Evolutionary conservation across 2,329 filamentous ascomycete species (phyloP).

Genomic region (Fulvia fulva): DNA sequence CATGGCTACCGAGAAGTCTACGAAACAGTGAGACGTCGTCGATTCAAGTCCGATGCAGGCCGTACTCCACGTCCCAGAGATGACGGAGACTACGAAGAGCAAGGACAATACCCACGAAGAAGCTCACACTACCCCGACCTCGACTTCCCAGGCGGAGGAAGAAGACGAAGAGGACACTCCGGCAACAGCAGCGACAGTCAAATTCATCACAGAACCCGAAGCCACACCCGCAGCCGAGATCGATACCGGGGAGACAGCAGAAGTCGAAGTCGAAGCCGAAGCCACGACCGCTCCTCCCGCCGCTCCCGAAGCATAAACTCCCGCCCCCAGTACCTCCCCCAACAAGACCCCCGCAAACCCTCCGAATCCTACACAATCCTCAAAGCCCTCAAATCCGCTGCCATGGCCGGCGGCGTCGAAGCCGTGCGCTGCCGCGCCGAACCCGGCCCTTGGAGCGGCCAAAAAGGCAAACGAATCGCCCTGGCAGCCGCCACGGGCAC

Average conservation of each 20-base stretch:
- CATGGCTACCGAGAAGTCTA: not conserved
- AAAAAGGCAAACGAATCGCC: conserved; percentile 83
- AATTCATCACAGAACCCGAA: not conserved
- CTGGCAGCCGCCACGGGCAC: conserved; percentile 60
- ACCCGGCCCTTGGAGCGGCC: conserved; percentile 81
- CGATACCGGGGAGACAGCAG: not conserved
- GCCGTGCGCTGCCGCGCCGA: conserved; percentile 87
- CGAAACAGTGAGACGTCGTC: not conserved
- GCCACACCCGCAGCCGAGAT: not conserved
- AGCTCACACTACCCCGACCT: not conserved
- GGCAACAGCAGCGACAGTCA: not conserved
- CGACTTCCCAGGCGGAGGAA: not conserved
- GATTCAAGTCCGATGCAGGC: not conserved
- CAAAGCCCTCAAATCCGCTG: conserved; percentile 11
- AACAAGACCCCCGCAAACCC: conserved; percentile 7
- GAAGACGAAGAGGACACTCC: not conserved
- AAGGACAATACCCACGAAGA: not conserved
- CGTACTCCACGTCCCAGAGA: not conserved
- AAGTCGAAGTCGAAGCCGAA: not conserved
- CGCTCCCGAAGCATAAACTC: not conserved
- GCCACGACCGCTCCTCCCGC: not conserved
- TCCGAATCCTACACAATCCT: conserved; percentile 7
- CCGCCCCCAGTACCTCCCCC: not conserved
- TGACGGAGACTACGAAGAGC: not conserved
- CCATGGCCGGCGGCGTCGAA: conserved; percentile 38